Conservation (phyloP, 306 rosid species). For the Arachis hypogaea region DNA sequence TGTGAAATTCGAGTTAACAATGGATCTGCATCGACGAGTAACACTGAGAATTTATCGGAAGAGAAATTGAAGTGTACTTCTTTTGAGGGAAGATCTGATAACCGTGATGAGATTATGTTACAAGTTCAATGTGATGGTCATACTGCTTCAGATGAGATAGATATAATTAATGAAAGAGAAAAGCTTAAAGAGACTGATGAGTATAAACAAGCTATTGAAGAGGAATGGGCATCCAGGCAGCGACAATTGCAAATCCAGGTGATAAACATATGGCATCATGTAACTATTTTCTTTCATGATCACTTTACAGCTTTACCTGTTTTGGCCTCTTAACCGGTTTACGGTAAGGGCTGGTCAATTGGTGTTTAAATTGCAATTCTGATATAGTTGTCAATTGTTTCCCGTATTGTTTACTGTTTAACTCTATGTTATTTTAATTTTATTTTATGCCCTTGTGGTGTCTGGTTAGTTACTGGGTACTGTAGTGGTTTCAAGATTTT, state of each 20-base stretch:
- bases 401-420: conserved; percentile 4
- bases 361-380: conserved; percentile 6
- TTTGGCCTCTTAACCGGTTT: conserved; percentile 13
- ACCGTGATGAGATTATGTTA: conserved; percentile 29
- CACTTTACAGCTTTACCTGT: conserved; percentile 20
- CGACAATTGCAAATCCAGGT: conserved; percentile 87
- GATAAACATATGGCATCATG: conserved; percentile 24
- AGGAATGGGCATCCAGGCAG: conserved; percentile 90
- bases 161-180: conserved; percentile 72
- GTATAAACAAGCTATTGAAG: conserved; percentile 78
- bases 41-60: conserved; percentile 30
- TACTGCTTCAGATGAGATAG: conserved; percentile 33
- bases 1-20: conserved; percentile 25
- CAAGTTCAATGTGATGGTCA: conserved; percentile 39
- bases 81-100: conserved; percentile 39
- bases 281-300: conserved; percentile 7
- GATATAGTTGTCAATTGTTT: background rate
- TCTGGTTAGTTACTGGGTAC: conserved; percentile 1
- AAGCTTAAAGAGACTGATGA: conserved; percentile 86
- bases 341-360: background rate
- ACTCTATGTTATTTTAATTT: conserved; percentile 17
- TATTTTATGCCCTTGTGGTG: background rate
- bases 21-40: conserved; percentile 31
- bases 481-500: conserved; percentile 21
- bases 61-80: conserved; percentile 28